Conservation (phyloP, 129 eudicot species). For the Tagetes erecta region DNA sequence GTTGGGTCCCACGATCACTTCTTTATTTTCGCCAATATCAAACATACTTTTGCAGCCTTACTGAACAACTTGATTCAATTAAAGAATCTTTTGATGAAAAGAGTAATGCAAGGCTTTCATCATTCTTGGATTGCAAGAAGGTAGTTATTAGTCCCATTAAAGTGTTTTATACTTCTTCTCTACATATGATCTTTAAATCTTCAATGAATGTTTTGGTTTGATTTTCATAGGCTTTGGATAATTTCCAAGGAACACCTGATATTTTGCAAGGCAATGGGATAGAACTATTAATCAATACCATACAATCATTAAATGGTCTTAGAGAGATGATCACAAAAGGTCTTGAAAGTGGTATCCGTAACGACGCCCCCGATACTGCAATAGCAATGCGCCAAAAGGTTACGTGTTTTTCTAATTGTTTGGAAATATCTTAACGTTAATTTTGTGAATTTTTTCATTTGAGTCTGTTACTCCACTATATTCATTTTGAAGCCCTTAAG, state of each 20-base stretch:
- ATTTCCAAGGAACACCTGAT: constrained; percentile 43
- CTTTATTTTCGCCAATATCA: neutral
- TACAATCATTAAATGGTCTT: constrained; percentile 57
- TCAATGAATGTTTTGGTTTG: constrained; percentile 21
- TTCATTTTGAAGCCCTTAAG: neutral
- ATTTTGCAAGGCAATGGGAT: constrained; percentile 41
- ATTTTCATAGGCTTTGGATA: constrained; percentile 63
- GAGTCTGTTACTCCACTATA: neutral
- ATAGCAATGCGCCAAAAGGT: constrained; percentile 99
- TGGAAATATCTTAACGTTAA: neutral
- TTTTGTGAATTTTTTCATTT: neutral
- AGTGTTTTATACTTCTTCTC: constrained; percentile 8
- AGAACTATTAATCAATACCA: constrained; percentile 48
- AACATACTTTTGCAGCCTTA: constrained; percentile 60
- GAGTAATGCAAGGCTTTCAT: constrained; percentile 52
- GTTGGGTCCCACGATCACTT: constrained; percentile 1
- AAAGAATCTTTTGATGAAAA: constrained; percentile 75
- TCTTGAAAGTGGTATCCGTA: constrained; percentile 93
- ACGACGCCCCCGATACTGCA: constrained; percentile 94
- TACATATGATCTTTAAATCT: constrained; percentile 2
- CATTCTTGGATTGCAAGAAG: constrained; percentile 78
- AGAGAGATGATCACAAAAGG: constrained; percentile 72
- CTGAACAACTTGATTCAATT: constrained; percentile 88
- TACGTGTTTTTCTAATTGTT: neutral
- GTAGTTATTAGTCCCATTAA: constrained; percentile 31